Evolutionary conservation across 345 rosid species (phyloP).

Genomic region (Gossypium raimondii): DNA sequence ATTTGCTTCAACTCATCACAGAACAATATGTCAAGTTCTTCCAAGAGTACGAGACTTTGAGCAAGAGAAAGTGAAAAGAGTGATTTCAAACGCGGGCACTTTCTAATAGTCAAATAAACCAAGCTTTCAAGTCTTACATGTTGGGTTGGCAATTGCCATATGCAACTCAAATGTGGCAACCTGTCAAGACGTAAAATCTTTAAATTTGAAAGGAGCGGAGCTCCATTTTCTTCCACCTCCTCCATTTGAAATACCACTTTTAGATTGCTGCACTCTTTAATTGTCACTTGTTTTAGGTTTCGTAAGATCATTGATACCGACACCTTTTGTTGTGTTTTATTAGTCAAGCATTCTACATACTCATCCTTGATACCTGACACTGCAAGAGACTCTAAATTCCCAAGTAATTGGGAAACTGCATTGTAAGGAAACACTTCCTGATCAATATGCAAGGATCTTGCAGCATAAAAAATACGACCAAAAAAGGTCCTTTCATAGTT

Average conservation of each 20-base stretch:
- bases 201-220: not conserved
- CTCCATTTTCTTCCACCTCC: not conserved
- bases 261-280: too few relatives aligned
- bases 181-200: not conserved
- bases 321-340: not conserved
- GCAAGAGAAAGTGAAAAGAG: not conserved
- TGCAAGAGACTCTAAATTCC: not conserved
- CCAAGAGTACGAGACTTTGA: not conserved
- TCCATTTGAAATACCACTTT: too few relatives aligned
- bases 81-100: not conserved
- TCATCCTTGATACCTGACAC: not conserved
- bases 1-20: not conserved
- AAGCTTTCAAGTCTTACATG: not conserved
- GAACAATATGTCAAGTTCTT: accelerated
- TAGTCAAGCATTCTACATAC: not conserved
- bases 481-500: accelerated
- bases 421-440: not conserved
- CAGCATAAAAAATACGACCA: not conserved
- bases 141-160: not conserved
- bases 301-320: not conserved
- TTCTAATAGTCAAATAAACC: not conserved
- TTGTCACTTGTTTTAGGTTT: too few relatives aligned
- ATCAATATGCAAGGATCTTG: not conserved
- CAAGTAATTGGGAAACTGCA: not conserved
- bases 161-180: not conserved